Evolutionary conservation across 306 rosid genomes (phyloP).

Genomic region (Casuarina equisetifolia): DNA sequence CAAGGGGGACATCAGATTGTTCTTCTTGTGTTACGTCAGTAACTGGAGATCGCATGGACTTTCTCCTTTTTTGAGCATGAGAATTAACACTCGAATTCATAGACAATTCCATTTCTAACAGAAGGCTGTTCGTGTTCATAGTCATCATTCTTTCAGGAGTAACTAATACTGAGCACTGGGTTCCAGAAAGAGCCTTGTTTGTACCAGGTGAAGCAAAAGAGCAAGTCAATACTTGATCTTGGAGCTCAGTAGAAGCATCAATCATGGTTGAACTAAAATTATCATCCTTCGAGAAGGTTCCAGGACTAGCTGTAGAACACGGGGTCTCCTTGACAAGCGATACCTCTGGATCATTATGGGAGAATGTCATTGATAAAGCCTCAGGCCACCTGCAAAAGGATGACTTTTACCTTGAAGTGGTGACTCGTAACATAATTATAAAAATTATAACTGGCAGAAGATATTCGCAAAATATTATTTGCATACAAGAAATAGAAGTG

Average conservation of each 20-base stretch:
- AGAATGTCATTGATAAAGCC: constrained; percentile 35
- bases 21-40: constrained; percentile 46
- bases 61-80: constrained; percentile 70
- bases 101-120: constrained; percentile 56
- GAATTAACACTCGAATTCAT: constrained; percentile 80
- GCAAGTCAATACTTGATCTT: constrained; percentile 35
- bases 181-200: constrained; percentile 37
- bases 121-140: constrained; percentile 34
- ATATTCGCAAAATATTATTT: background rate
- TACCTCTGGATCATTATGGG: constrained; percentile 49
- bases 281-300: constrained; percentile 45
- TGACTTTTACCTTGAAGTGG: constrained; percentile 29
- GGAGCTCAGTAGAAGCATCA: constrained; percentile 50
- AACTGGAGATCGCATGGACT: constrained; percentile 38
- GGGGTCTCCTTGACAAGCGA: constrained; percentile 64
- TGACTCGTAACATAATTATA: constrained; percentile 1
- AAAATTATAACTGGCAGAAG: constrained; percentile 3
- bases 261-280: constrained; percentile 44
- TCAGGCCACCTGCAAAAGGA: constrained; percentile 49
- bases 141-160: constrained; percentile 59
- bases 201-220: constrained; percentile 28
- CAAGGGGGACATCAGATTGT: constrained; percentile 38
- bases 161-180: constrained; percentile 38
- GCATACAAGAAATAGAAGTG: no score
- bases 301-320: constrained; percentile 45